These are phyloP conservation scores for Boletus calvinii DNA, from an alignment of 1,284 basidiomycete species.

Conservation along the genomic window DNA sequence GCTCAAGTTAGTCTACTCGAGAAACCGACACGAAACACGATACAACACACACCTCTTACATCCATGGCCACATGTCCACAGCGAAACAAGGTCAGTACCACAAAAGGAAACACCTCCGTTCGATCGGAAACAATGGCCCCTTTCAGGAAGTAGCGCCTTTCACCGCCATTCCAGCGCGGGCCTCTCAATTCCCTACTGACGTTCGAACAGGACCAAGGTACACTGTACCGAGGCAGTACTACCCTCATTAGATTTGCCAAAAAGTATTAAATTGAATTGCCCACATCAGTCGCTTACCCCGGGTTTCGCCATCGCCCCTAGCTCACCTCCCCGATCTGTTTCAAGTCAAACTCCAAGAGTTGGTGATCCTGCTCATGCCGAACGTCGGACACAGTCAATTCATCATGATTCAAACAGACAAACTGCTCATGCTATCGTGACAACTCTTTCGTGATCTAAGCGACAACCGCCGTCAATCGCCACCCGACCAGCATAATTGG, in stretches of 20 bases:
- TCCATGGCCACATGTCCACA: neutral
- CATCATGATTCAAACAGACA: neutral
- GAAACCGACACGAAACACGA: neutral
- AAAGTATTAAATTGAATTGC: too few species aligned
- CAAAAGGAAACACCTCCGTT: constrained; percentile 5
- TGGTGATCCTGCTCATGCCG: constrained; percentile 5
- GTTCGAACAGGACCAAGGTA: too few species aligned
- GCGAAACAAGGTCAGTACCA: constrained; percentile 18
- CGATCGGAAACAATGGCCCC: too few species aligned
- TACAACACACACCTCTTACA: neutral
- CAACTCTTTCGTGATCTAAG: neutral
- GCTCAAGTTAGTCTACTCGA: neutral
- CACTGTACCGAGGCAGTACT: constrained; percentile 1
- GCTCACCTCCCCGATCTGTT: neutral
- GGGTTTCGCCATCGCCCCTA: constrained; percentile 2
- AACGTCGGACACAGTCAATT: neutral
- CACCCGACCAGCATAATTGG: too few species aligned
- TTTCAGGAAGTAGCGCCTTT: too few species aligned
- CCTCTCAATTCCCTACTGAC: too few species aligned
- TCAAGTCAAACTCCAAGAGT: neutral
- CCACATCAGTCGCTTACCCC: neutral
- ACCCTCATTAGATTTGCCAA: too few species aligned
- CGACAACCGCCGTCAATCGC: too few species aligned
- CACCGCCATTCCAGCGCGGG: too few species aligned
- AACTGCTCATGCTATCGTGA: neutral